Percentiles rank a stretch among this genome's conserved stretches.
These are phyloP conservation scores for Kockiozyma suomiensis DNA, from an alignment of 805 yeast species.

Conservation along the genomic window DNA sequence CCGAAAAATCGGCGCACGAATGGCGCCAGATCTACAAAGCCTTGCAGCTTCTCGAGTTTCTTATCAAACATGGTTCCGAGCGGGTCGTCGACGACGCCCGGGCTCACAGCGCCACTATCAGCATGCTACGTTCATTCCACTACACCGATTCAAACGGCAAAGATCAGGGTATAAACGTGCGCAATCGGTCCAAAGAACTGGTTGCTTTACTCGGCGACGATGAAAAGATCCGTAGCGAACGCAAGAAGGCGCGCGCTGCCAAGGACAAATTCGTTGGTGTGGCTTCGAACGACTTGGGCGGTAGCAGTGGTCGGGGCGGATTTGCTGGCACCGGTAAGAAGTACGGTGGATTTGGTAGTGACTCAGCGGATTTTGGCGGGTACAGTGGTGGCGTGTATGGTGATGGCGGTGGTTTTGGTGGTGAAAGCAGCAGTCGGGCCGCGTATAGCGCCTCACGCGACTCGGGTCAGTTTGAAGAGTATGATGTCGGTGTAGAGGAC, in stretches of 20 bases:
- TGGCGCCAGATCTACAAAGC: slow-evolving; percentile 99
- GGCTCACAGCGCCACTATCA: slow-evolving; percentile 74
- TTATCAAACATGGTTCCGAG: slow-evolving; percentile 90
- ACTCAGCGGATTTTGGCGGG: slow-evolving; percentile 42
- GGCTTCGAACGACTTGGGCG: slow-evolving; percentile 46
- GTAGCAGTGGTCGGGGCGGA: slow-evolving; percentile 38
- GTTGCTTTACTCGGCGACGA: slow-evolving; percentile 75
- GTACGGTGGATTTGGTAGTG: slow-evolving; percentile 44
- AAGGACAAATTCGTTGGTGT: slow-evolving; percentile 82
- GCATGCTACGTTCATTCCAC: slow-evolving; percentile 90
- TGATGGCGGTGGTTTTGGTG: slow-evolving; percentile 46
- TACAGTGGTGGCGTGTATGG: slow-evolving; percentile 46
- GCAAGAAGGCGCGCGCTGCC: slow-evolving; percentile 87
- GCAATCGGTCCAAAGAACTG: slow-evolving; percentile 84
- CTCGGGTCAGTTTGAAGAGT: slow-evolving; percentile 35
- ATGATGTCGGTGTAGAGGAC: slow-evolving; percentile 28
- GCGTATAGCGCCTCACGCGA: slow-evolving; percentile 1
- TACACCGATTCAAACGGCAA: slow-evolving; percentile 91
- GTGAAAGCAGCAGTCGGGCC: slow-evolving; percentile 12
- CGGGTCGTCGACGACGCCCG: slow-evolving; percentile 94
- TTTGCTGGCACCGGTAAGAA: slow-evolving; percentile 43
- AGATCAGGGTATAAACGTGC: slow-evolving; percentile 94
- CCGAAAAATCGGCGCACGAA: slow-evolving; percentile 93
- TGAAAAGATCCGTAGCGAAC: slow-evolving; percentile 71
- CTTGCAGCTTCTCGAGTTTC: slow-evolving; percentile 85